These are phyloP conservation scores for Lithospermum erythrorhizon DNA, from an alignment of 257 asterid genomes.

Conservation along the genomic window DNA sequence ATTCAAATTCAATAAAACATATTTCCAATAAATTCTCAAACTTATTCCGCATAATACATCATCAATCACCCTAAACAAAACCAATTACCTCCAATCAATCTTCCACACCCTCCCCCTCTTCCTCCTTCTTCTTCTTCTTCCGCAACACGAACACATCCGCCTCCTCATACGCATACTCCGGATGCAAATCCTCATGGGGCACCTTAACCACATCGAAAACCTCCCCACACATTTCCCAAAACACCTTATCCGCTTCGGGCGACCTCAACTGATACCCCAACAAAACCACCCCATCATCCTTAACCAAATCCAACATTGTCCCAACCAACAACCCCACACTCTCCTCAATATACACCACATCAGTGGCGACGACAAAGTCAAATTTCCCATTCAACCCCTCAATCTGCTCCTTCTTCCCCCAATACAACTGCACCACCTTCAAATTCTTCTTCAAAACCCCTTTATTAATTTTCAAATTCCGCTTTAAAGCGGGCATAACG, in stretches of 20 bases:
- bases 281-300: slow-evolving; percentile 72
- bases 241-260: slow-evolving; percentile 70
- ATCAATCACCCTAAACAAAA: no score
- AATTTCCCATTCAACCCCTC: slow-evolving; percentile 50
- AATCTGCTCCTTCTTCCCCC: slow-evolving; percentile 66
- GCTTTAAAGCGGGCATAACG: slow-evolving; percentile 90
- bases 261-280: slow-evolving; percentile 82
- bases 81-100: no score
- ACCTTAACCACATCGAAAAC: slow-evolving; percentile 62
- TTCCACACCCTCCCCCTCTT: no score
- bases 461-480: slow-evolving; percentile 73
- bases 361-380: slow-evolving; percentile 72
- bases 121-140: slow-evolving; percentile 32
- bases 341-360: slow-evolving; percentile 88
- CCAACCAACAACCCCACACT: slow-evolving; percentile 58
- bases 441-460: slow-evolving; percentile 45
- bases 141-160: slow-evolving; percentile 63
- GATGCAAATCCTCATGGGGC: slow-evolving; percentile 81
- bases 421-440: slow-evolving; percentile 57
- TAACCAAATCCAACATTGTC: slow-evolving; percentile 56
- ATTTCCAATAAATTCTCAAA: no score
- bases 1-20: no score
- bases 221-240: slow-evolving; percentile 51
- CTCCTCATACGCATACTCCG: slow-evolving; percentile 80
- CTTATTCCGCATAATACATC: no score